phyloP scores from a whole-genome alignment of 208 protist genomes.

The Phytomonas sp. region DNA sequence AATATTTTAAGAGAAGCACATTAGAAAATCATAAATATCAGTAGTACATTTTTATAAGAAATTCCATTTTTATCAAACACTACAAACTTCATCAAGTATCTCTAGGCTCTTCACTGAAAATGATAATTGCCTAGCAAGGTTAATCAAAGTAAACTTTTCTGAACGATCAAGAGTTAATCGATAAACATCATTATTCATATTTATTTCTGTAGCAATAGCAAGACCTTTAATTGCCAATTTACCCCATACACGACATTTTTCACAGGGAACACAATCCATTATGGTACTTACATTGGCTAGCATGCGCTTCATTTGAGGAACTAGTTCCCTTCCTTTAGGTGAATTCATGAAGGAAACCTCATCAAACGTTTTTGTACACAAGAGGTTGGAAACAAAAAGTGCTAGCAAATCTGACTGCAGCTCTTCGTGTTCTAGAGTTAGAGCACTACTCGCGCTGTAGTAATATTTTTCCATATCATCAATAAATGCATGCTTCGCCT shows the following conservation, averaged over 20 bases:
- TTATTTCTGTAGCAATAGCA: slow-evolving; percentile 74
- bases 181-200: slow-evolving; percentile 29
- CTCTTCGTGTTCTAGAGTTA: slow-evolving; percentile 34
- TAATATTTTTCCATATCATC: slow-evolving; percentile 45
- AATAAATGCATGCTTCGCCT: slow-evolving; percentile 47
- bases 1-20: slow-evolving; percentile 10
- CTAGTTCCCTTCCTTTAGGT: slow-evolving; percentile 32
- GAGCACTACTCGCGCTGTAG: slow-evolving; percentile 28
- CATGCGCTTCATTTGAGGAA: slow-evolving; percentile 66
- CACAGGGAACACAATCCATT: slow-evolving; percentile 90
- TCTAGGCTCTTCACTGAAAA: slow-evolving; percentile 40
- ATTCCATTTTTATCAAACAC: too few relatives aligned
- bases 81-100: not conserved
- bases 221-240: slow-evolving; percentile 85
- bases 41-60: too few relatives aligned
- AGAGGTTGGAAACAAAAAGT: slow-evolving; percentile 46
- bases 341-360: slow-evolving; percentile 68
- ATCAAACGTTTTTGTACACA: slow-evolving; percentile 77
- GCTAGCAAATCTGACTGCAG: slow-evolving; percentile 40
- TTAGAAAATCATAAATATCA: too few relatives aligned
- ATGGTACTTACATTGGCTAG: slow-evolving; percentile 76
- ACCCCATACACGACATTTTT: slow-evolving; percentile 90
- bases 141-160: slow-evolving; percentile 78
- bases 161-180: slow-evolving; percentile 35
- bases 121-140: slow-evolving; percentile 68